These are phyloP conservation scores for Kalmusia sp. DNA, from an alignment of 2,329 filamentous ascomycete species.

Conservation along the genomic window DNA sequence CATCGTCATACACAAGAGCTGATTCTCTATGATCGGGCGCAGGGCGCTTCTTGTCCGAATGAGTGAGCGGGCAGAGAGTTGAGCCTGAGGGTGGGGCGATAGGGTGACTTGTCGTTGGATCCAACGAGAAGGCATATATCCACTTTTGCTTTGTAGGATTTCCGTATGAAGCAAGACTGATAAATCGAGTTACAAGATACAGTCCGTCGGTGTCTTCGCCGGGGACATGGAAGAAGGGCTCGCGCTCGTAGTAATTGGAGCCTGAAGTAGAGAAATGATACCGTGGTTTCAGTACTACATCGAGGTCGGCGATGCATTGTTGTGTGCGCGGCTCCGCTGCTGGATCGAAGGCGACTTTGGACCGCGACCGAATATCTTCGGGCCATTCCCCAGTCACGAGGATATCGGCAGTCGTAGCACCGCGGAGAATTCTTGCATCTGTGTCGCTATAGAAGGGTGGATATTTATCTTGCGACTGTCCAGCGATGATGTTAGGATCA, in stretches of 20 bases:
- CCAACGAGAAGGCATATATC: conserved; percentile 74
- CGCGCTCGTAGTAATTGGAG: conserved; percentile 82
- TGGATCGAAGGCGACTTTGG: conserved; percentile 66
- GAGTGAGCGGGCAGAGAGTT: conserved; percentile 76
- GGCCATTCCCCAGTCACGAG: conserved; percentile 90
- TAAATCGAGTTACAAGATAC: conserved; percentile 80
- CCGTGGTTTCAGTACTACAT: conserved; percentile 79
- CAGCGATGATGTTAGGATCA: conserved; percentile 66
- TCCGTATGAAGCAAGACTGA: conserved; percentile 81
- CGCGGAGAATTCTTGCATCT: conserved; percentile 77
- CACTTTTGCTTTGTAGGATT: conserved; percentile 81
- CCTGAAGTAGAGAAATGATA: conserved; percentile 84
- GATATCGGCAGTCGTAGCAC: conserved; percentile 82
- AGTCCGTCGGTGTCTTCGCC: conserved; percentile 58
- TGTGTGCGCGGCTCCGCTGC: conserved; percentile 63
- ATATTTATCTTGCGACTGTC: conserved; percentile 73
- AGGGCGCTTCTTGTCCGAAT: conserved; percentile 66
- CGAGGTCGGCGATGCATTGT: conserved; percentile 79
- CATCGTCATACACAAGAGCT: conserved; percentile 46
- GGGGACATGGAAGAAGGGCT: conserved; percentile 81
- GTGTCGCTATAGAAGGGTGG: conserved; percentile 78
- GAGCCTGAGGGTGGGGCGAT: conserved; percentile 71
- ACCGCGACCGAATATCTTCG: conserved; percentile 71
- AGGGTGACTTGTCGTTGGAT: conserved; percentile 66
- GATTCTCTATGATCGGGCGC: conserved; percentile 42